These are phyloP conservation scores for Pythium vanterpoolii DNA, from an alignment of 352 stramenopile genomes.

Conservation along the genomic window DNA sequence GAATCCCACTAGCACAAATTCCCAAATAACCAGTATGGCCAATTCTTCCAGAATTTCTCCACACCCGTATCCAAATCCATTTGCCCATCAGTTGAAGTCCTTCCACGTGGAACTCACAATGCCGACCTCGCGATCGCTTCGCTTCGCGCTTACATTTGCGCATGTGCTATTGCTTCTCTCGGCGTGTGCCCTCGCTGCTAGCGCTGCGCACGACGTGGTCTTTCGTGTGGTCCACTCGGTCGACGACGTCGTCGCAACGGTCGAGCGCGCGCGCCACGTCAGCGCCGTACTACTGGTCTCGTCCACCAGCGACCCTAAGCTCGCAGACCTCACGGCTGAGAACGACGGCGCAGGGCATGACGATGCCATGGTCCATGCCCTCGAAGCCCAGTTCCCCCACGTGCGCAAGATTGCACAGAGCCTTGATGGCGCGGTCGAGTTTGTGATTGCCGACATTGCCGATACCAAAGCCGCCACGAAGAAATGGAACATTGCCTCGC, in stretches of 20 bases:
- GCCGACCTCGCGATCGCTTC: background rate
- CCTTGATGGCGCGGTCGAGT: constrained; percentile 17
- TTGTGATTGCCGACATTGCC: constrained; percentile 23
- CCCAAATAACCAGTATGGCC: background rate
- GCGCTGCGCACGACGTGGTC: constrained; percentile 4
- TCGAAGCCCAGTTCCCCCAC: constrained; percentile 22
- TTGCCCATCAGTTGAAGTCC: background rate
- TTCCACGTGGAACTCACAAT: background rate
- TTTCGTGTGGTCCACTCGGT: constrained; percentile 22
- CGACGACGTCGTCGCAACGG: constrained; percentile 14
- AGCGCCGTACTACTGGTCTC: constrained; percentile 19
- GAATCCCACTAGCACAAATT: background rate
- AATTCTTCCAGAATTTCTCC: background rate
- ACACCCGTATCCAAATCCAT: background rate
- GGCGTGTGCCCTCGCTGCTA: background rate
- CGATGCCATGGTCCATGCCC: constrained; percentile 5
- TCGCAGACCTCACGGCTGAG: constrained; percentile 1
- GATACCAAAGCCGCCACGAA: constrained; percentile 35
- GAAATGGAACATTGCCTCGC: constrained; percentile 48
- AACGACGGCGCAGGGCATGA: constrained; percentile 12
- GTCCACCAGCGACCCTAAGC: constrained; percentile 10
- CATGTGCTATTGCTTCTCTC: background rate
- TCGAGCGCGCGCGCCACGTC: constrained; percentile 18
- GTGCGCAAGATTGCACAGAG: constrained; percentile 15
- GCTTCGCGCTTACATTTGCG: background rate